These are phyloP conservation scores for Trypanosoma brucei DNA, from an alignment of 208 protist species.

Conservation along the genomic window DNA sequence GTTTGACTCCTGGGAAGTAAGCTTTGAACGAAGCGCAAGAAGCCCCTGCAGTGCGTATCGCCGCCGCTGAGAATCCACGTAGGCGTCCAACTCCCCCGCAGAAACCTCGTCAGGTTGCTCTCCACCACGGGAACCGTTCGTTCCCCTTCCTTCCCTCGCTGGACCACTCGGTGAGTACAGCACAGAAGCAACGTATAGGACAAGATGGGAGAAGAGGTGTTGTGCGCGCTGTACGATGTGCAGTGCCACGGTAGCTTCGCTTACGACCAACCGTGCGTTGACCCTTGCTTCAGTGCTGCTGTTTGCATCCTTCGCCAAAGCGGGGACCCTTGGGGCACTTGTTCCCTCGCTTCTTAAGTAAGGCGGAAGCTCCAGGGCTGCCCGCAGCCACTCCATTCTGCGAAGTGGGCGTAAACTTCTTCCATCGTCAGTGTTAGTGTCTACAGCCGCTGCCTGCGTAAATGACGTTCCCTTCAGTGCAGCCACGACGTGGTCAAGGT, in stretches of 20 bases:
- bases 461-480: neutral
- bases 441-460: neutral
- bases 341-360: neutral
- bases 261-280: neutral
- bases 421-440: neutral
- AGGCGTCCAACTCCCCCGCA: constrained; percentile 1
- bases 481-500: constrained; percentile 1
- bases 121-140: neutral
- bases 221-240: constrained; percentile 20
- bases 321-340: neutral
- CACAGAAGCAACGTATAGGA: constrained; percentile 15
- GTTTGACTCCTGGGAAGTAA: constrained; percentile 5
- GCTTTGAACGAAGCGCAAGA: constrained; percentile 12
- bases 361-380: neutral
- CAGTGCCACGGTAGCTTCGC: constrained; percentile 9
- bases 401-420: neutral
- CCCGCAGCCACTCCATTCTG: constrained; percentile 11
- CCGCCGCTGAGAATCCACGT: neutral
- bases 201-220: constrained; percentile 18
- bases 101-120: neutral
- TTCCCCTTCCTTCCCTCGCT: neutral
- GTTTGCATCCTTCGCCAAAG: neutral
- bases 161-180: neutral
- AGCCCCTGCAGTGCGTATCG: constrained; percentile 7
- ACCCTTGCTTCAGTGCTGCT: neutral